These are phyloP conservation scores for Capsicum rhomboideum DNA, from an alignment of 257 asterid species.

Conservation along the genomic window DNA sequence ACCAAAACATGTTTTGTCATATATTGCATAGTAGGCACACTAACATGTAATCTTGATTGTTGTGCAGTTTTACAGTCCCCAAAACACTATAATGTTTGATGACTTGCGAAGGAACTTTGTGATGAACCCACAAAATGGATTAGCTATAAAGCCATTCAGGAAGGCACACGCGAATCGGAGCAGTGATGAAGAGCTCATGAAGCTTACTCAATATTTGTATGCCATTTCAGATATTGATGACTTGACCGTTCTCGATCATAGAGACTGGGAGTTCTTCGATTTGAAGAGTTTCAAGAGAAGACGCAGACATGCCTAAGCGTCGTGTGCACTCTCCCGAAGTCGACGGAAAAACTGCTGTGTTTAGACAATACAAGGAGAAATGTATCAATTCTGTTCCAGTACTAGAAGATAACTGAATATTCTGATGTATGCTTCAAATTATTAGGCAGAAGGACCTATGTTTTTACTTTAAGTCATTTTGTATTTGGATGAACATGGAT, in stretches of 20 bases:
- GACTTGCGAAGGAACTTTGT: conserved; percentile 85
- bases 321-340: not conserved
- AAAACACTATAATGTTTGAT: conserved; percentile 93
- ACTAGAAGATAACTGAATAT: not conserved
- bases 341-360: not conserved
- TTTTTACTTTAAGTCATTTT: not conserved
- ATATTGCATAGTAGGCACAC: not conserved
- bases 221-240: conserved; percentile 81
- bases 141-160: conserved; percentile 73
- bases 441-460: not conserved
- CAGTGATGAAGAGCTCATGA: conserved; percentile 77
- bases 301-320: conserved; percentile 48
- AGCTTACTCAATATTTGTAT: conserved; percentile 80
- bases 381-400: not conserved
- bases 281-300: conserved; percentile 66
- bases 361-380: not conserved
- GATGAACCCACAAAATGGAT: conserved; percentile 93
- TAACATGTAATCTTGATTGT: not conserved
- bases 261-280: conserved; percentile 62
- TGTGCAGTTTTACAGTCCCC: conserved; percentile 63
- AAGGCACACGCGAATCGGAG: conserved; percentile 69
- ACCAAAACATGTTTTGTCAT: not conserved
- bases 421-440: not conserved
- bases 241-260: conserved; percentile 72
- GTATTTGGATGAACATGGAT: not conserved